Conservation (phyloP, 78 protist species). For the Dictyostelium firmibasis region DNA sequence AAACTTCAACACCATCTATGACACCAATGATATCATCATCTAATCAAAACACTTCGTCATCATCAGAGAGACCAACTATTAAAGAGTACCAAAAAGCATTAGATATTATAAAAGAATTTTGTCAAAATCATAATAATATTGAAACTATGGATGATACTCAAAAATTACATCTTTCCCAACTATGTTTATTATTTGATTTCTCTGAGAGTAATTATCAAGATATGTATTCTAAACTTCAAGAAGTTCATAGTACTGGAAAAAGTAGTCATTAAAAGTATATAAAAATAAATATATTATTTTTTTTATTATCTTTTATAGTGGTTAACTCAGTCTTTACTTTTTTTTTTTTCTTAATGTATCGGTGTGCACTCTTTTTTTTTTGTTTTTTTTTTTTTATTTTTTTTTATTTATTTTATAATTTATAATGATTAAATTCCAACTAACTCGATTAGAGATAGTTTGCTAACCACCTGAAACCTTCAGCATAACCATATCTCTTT, state of each 20-base stretch:
- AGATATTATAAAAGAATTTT: background rate
- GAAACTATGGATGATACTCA: background rate
- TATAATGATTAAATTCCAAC: constrained; percentile 30
- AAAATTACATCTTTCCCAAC: background rate
- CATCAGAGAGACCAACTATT: background rate
- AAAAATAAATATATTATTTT: too few relatives aligned
- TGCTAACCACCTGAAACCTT: constrained; percentile 84
- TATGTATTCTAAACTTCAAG: background rate
- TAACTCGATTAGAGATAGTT: constrained; percentile 15
- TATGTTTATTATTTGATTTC: background rate
- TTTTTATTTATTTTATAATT: background rate
- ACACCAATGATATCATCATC: background rate
- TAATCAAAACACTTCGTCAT: background rate
- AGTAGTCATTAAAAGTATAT: background rate
- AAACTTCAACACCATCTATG: background rate
- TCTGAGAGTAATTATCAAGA: constrained; percentile 10
- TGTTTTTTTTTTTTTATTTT: background rate
- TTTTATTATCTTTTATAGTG: too few relatives aligned
- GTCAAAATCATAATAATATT: background rate
- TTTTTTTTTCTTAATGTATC: too few relatives aligned
- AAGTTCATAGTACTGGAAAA: background rate
- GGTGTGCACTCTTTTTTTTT: too few relatives aligned
- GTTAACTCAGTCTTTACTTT: too few relatives aligned
- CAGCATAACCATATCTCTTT: constrained; percentile 95
- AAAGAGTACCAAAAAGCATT: constrained; percentile 16